Evolutionary conservation across 106 monocot genomes (phyloP).

Genomic region (Dioscorea zingiberensis): DNA sequence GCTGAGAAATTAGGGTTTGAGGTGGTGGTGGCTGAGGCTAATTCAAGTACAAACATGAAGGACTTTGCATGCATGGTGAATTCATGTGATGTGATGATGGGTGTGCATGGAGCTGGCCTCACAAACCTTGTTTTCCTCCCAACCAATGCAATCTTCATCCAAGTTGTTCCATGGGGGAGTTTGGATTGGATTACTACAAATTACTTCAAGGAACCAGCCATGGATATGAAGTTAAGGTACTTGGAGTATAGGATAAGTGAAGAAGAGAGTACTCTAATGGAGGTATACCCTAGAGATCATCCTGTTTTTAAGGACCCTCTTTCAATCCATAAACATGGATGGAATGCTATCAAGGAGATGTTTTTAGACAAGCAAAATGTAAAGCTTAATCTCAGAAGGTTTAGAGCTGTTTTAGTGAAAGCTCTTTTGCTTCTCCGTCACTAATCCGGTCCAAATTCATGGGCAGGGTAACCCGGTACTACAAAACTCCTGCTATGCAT

Average conservation of each 20-base stretch:
- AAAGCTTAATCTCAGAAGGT: slow-evolving; percentile 9
- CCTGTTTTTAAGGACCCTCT: slow-evolving; percentile 14
- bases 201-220: slow-evolving; percentile 13
- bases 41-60: background rate
- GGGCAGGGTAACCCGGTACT: too few relatives aligned
- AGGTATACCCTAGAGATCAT: slow-evolving; percentile 20
- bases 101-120: slow-evolving; percentile 23
- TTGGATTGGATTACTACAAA: slow-evolving; percentile 3
- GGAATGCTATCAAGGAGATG: background rate
- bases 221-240: slow-evolving; percentile 18
- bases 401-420: slow-evolving; percentile 8
- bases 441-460: too few relatives aligned
- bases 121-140: slow-evolving; percentile 30
- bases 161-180: slow-evolving; percentile 18
- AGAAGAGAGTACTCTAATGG: slow-evolving; percentile 14
- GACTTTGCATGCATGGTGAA: slow-evolving; percentile 26
- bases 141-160: slow-evolving; percentile 10
- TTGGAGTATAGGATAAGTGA: slow-evolving; percentile 17
- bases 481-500: too few relatives aligned
- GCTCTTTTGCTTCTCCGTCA: slow-evolving; percentile 4
- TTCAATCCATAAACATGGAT: slow-evolving; percentile 20
- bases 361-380: slow-evolving; percentile 11
- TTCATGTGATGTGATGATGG: slow-evolving; percentile 27
- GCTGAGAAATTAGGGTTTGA: slow-evolving; percentile 27
- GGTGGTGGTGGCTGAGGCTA: slow-evolving; percentile 8